Evolutionary conservation across 495 filamentous ascomycete species (phyloP), one percentile per base, ranked within the genome.

Genomic region (Neurospora cerealis): DNA sequence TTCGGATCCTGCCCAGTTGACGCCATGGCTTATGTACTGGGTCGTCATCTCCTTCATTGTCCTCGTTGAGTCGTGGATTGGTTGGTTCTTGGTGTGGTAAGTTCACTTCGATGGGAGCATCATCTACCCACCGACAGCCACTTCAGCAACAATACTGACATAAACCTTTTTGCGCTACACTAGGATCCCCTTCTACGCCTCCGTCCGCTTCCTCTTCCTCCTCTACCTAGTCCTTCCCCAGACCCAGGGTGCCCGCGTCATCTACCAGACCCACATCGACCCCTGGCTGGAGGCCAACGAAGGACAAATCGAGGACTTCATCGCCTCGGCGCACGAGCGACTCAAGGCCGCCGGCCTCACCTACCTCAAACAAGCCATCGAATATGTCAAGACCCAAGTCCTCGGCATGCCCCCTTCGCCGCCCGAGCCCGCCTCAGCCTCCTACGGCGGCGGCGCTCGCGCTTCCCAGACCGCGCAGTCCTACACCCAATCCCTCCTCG

Each of bases 21-120:
- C 93, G 75, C 96, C 96, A 94, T 99, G 96, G 96, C 88, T 99
- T 71, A 98, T 98, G 92, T 99, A 98, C 87, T 99, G 94, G 93
- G 93, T 97, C 66, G 93, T 97, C 38, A 86, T 98, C 69, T 91
- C 93, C 48, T 91, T 91, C 84, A 88, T 92, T 71, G 83, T 93
- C 74, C 88, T 96, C 76, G 88, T 92, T 84, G 96, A 98, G 83
- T 93, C 91, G 41, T 97, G 93, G 92, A 90, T 89, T 28, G 89
- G 89, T 71, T 97, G 93, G 83, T 89, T 98, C 79, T 86, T 98
- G 46, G 86, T 87, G 80, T 98, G 93, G 93, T 92, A 87, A 48
- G 81, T 73, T 8, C 17, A 15, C 46, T 10, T 39, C 73, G 6
- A 48, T 28, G 24, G 5, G 17, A 41, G 21, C 24, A 21, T 28